Evolutionary conservation across 345 rosid genomes (phyloP).

Genomic region (Pelargonium nanum): DNA sequence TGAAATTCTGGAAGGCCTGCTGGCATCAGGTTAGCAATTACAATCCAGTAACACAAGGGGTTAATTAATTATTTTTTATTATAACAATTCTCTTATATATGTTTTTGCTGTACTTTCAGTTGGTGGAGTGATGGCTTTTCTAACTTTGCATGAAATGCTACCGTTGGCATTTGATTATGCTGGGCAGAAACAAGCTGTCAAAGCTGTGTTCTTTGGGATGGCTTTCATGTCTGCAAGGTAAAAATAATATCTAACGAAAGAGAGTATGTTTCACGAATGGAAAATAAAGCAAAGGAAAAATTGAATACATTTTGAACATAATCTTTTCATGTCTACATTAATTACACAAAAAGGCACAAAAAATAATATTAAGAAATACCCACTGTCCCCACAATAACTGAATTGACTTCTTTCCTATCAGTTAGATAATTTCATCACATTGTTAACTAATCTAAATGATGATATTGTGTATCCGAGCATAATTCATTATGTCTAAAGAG

Average conservation of each 20-base stretch:
- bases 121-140: conserved; percentile 99
- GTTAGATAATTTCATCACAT: no score
- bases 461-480: no score
- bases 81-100: background rate
- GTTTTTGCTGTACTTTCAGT: conserved; percentile 35
- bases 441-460: no score
- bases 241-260: background rate
- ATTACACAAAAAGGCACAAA: no score
- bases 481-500: no score
- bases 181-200: conserved; percentile 95
- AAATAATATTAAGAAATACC: no score
- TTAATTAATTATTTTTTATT: background rate
- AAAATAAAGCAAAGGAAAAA: background rate
- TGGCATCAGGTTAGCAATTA: conserved; percentile 63
- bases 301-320: no score
- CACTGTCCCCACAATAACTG: no score
- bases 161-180: conserved; percentile 98
- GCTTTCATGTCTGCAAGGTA: conserved; percentile 99
- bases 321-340: no score
- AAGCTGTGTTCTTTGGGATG: conserved; percentile 95
- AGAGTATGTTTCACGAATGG: background rate
- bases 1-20: conserved; percentile 86
- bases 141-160: conserved; percentile 94
- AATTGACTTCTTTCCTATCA: no score
- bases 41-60: background rate